These are phyloP conservation scores for Vinca minor DNA, from an alignment of 257 asterid genomes.

Conservation along the genomic window DNA sequence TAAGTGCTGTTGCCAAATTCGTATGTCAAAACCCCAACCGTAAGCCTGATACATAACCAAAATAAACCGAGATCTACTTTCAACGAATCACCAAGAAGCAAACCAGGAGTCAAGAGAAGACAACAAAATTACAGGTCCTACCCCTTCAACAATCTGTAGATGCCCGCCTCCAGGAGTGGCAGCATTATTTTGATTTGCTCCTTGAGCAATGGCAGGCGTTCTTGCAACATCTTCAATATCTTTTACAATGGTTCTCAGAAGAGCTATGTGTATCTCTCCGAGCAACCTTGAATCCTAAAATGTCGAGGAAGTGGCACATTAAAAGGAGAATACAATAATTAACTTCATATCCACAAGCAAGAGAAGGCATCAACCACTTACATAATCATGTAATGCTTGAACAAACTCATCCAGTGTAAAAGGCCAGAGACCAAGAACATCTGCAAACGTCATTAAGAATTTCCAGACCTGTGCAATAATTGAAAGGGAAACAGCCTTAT, in stretches of 20 bases:
- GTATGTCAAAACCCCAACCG: conserved; percentile 87
- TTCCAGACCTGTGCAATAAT: conserved; percentile 58
- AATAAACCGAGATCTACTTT: conserved; percentile 18
- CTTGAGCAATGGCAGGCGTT: conserved; percentile 39
- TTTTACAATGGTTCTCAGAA: conserved; percentile 56
- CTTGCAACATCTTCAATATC: conserved; percentile 82
- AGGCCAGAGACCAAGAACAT: conserved; percentile 91
- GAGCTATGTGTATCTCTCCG: conserved; percentile 79
- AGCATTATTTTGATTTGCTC: conserved; percentile 46
- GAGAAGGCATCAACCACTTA: conserved; percentile 29
- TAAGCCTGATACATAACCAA: conserved; percentile 54
- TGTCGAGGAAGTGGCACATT: conserved; percentile 11
- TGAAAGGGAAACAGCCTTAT: conserved; percentile 5
- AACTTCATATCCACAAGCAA: conserved; percentile 7
- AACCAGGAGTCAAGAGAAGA: conserved; percentile 8
- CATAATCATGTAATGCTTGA: conserved; percentile 68
- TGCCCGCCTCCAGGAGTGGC: conserved; percentile 70
- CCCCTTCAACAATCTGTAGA: conserved; percentile 81
- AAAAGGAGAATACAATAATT: background rate
- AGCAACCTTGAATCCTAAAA: conserved; percentile 77
- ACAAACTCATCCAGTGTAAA: conserved; percentile 81
- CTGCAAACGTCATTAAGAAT: conserved; percentile 77
- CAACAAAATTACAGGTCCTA: conserved; percentile 21
- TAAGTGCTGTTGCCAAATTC: conserved; percentile 68
- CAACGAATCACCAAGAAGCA: conserved; percentile 3